Evolutionary conservation across 2,329 filamentous ascomycete genomes (phyloP).

Genomic region (Eurotiales sp.): DNA sequence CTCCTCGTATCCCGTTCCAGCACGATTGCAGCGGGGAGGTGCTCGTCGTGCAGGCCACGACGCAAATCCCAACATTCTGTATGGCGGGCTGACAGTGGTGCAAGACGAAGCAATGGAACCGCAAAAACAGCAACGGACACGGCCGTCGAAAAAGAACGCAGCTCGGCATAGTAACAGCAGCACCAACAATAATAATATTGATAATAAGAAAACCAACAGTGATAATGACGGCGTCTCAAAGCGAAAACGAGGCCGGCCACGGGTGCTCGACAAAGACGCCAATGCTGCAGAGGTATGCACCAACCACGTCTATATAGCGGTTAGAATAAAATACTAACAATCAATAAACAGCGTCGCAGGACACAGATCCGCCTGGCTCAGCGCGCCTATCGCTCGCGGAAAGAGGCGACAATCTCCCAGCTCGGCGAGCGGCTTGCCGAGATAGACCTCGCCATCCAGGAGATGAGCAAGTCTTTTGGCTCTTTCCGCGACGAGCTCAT

Average conservation of each 20-base stretch:
- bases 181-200: background rate
- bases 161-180: background rate
- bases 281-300: slow-evolving; percentile 71
- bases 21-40: background rate
- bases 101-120: background rate
- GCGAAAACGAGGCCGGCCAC: slow-evolving; percentile 67
- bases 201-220: background rate
- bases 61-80: background rate
- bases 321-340: background rate
- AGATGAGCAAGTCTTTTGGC: slow-evolving; percentile 70
- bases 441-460: slow-evolving; percentile 64
- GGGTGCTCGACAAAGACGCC: slow-evolving; percentile 72
- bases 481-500: slow-evolving; percentile 62
- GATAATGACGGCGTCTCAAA: slow-evolving; percentile 1
- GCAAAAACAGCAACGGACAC: background rate
- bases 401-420: slow-evolving; percentile 73
- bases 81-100: slow-evolving; percentile 8
- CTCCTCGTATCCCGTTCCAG: slow-evolving; percentile 11
- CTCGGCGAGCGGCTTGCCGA: slow-evolving; percentile 67
- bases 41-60: background rate
- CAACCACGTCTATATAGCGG: slow-evolving; percentile 1
- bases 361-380: slow-evolving; percentile 86
- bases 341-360: slow-evolving; percentile 60
- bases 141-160: background rate
- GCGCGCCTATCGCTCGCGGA: slow-evolving; percentile 76